Evolutionary conservation across 2,329 filamentous ascomycete genomes (phyloP).

Genomic region (Corynespora cassiicola): DNA sequence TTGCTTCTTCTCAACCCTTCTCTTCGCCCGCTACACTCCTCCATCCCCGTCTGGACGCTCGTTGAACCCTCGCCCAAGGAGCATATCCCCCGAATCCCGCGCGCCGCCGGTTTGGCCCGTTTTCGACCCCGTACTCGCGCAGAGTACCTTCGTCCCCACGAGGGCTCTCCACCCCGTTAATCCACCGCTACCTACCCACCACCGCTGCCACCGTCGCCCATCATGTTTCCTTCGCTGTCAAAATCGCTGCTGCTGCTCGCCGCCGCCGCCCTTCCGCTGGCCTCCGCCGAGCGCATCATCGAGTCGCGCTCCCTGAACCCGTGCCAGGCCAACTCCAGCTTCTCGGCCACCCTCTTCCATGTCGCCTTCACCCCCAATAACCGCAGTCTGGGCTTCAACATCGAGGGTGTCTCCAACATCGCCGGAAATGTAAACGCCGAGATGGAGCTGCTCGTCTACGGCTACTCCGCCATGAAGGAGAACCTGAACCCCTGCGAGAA

Average conservation of each 20-base stretch:
- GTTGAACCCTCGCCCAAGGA: conserved; percentile 16
- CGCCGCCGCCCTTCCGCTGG: conserved; percentile 52
- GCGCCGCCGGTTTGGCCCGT: conserved; percentile 45
- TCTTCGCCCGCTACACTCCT: conserved; percentile 1
- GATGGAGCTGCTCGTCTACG: conserved; percentile 80
- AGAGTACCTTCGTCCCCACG: conserved; percentile 30
- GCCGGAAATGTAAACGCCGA: conserved; percentile 82
- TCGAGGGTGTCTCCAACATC: conserved; percentile 83
- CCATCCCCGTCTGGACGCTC: conserved; percentile 12
- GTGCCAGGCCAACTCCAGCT: conserved; percentile 83
- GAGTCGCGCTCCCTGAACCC: conserved; percentile 83
- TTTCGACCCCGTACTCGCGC: conserved; percentile 31
- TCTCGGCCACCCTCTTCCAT: conserved; percentile 89
- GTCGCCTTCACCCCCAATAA: conserved; percentile 81
- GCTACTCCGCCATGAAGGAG: conserved; percentile 72
- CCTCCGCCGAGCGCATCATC: conserved; percentile 71
- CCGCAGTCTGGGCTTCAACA: conserved; percentile 72
- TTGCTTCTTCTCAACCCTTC: conserved; percentile 10
- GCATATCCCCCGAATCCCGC: no score
- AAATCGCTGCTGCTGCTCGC: conserved; percentile 42
- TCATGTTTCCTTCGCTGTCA: conserved; percentile 42
- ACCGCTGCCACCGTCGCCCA: conserved; percentile 20
- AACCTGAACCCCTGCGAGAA: conserved; percentile 77
- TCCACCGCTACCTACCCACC: conserved; percentile 12
- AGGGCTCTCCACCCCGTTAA: conserved; percentile 16